Evolutionary conservation across 2,329 filamentous ascomycete species (phyloP).

Genomic region (Didymella exigua): DNA sequence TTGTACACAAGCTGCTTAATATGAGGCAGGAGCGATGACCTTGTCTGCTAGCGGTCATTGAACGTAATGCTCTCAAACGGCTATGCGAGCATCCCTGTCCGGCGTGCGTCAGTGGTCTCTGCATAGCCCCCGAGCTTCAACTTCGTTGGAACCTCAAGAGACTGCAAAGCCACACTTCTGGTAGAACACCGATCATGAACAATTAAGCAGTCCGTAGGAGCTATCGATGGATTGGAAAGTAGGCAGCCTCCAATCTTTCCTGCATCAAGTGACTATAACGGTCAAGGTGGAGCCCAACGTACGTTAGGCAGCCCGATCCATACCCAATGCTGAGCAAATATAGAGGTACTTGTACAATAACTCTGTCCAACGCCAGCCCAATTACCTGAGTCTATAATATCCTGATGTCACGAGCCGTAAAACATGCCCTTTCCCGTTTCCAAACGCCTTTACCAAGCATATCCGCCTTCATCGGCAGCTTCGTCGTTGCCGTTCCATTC

Average conservation of each 20-base stretch:
- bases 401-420: background rate
- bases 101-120: slow-evolving; percentile 11
- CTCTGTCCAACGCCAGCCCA: slow-evolving; percentile 26
- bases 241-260: background rate
- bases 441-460: slow-evolving; percentile 32
- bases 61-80: slow-evolving; percentile 19
- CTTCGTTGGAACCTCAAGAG: slow-evolving; percentile 9
- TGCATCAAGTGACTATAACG: background rate
- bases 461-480: slow-evolving; percentile 48
- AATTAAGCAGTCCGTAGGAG: background rate
- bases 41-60: slow-evolving; percentile 27
- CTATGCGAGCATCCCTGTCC: slow-evolving; percentile 13
- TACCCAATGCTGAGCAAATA: slow-evolving; percentile 23
- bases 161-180: slow-evolving; percentile 11
- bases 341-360: slow-evolving; percentile 16
- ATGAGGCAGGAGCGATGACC: slow-evolving; percentile 10
- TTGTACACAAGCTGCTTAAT: slow-evolving; percentile 9
- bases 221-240: background rate
- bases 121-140: slow-evolving; percentile 16
- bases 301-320: slow-evolving; percentile 23
- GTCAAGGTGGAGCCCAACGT: slow-evolving; percentile 26
- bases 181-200: background rate
- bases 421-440: background rate
- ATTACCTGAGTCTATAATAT: slow-evolving; percentile 13
- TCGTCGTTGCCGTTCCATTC: slow-evolving; percentile 64